Percentiles rank a stretch among this genome's conserved stretches.
Evolutionary conservation across 768 basidiomycete species (phyloP).

Genomic region (Macrocybe gigantea): DNA sequence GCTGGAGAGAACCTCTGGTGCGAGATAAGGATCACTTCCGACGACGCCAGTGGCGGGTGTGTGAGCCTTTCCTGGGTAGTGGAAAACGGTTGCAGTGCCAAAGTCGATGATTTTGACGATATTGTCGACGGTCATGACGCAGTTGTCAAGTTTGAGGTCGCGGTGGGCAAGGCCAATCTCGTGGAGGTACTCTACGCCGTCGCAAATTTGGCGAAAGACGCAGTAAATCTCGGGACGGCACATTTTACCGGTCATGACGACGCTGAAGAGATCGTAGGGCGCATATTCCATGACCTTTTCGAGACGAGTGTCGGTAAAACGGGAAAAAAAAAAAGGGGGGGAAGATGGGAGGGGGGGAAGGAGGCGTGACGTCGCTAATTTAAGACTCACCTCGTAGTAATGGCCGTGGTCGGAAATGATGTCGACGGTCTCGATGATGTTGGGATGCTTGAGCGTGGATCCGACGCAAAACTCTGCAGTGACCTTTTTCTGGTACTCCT

Average conservation of each 20-base stretch:
- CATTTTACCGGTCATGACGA: conserved; percentile 99
- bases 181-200: conserved; percentile 97
- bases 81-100: conserved; percentile 99
- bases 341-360: conserved; percentile 6
- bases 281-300: conserved; percentile 98
- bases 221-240: conserved; percentile 97
- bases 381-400: conserved; percentile 83
- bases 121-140: conserved; percentile 95
- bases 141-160: conserved; percentile 99
- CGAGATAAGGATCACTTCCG: conserved; percentile 96
- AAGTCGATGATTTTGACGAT: conserved; percentile 99
- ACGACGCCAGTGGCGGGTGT: conserved; percentile 85
- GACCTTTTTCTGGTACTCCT: conserved; percentile 99
- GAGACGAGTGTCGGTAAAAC: neutral
- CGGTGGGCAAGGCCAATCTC: conserved; percentile 96
- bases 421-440: conserved; percentile 97
- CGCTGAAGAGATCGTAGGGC: conserved; percentile 95
- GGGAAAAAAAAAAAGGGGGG: conserved; percentile 8
- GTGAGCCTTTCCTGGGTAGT: conserved; percentile 88
- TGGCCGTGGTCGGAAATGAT: conserved; percentile 97
- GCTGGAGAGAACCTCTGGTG: conserved; percentile 85
- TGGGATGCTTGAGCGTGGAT: conserved; percentile 86
- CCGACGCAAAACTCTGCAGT: conserved; percentile 99
- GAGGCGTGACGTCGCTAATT: conserved; percentile 9
- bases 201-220: conserved; percentile 97